Conservation (phyloP, 192 early-diverging fungal species). For the Coemansia sp. region DNA sequence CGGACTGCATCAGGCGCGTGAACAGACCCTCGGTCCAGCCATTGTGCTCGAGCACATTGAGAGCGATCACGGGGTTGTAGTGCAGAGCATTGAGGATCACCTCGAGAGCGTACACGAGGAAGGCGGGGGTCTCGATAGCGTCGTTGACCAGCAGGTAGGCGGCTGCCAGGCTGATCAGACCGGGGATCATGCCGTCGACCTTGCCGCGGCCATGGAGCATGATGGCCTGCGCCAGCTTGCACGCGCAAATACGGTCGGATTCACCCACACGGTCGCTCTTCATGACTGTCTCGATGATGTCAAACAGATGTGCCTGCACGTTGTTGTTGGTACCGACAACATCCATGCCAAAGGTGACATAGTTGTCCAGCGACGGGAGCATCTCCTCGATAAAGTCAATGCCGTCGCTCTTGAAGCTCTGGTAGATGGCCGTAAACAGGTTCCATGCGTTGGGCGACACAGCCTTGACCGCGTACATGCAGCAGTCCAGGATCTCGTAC, state of each 20-base stretch:
- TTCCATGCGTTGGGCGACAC: conserved; percentile 84
- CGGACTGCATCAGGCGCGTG: conserved; percentile 67
- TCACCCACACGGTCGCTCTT: conserved; percentile 72
- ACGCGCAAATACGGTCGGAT: conserved; percentile 74
- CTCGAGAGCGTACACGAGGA: conserved; percentile 76
- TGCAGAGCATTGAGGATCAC: conserved; percentile 80
- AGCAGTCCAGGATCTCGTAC: conserved; percentile 87
- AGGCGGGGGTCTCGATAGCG: conserved; percentile 60
- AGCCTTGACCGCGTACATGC: conserved; percentile 76
- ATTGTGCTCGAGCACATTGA: conserved; percentile 75
- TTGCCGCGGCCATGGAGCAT: conserved; percentile 79
- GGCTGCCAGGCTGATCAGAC: conserved; percentile 67
- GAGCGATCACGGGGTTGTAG: conserved; percentile 79
- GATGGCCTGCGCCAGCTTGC: conserved; percentile 82
- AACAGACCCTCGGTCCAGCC: conserved; percentile 76
- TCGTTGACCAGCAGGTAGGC: conserved; percentile 58
- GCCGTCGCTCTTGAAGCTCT: conserved; percentile 74
- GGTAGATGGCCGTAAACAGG: conserved; percentile 74
- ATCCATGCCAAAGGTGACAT: conserved; percentile 80
- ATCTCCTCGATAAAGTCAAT: conserved; percentile 90
- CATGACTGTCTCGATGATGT: conserved; percentile 84
- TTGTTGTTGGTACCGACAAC: conserved; percentile 64
- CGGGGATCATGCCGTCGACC: conserved; percentile 68
- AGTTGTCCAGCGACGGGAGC: conserved; percentile 88
- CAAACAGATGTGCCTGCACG: conserved; percentile 70